Evolutionary conservation across 129 eudicot genomes (phyloP), one percentile per base, ranked within the genome.

Genomic region (Pseudognaphalium luteoalbum): DNA sequence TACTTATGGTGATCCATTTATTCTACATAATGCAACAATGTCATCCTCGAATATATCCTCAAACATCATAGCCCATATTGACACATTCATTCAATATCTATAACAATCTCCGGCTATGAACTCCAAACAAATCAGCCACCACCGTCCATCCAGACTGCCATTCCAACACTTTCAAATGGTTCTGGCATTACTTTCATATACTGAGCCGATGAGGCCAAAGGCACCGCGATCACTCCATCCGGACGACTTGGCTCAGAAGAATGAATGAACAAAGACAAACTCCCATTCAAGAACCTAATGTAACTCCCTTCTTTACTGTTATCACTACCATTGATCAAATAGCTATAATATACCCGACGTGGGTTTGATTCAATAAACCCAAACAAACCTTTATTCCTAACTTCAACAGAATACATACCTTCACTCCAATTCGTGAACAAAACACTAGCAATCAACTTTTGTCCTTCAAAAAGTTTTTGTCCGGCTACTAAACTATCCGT

Each of bases 401-500:
- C 68, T 30, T 72, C 22, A 8, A 76, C 20, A 9, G 37, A 76
- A 42, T 7, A 52, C 32, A 76, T 41, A 35, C 61, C 83, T 33
- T 39, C 17, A 19, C 68, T 57, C 77, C 80, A 64, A 16, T 76
- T 56, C n/a, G 78, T 75, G 0, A 42, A 33, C 0, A 78, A 81
- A 70, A 69, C 76, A 68, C 81, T 51, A 6, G 82, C 50, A 16
- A 64, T 64, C 5, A 76, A 22, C 70, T 68, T 33, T 5, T 76
- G 56, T 20, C 77, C 86, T 47, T 44, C 33, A 22, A 39, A 39
- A 8, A 82, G 4, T 41, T 64, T 59, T 79, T 83, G 83, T 7
- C 74, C 78, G 14, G 47, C 83, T 35, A 73, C 80, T 73, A 80
- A 78, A 44, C 79, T 32, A 57, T 82, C 86, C 1, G 80, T 78